Evolutionary conservation across 2,329 filamentous ascomycete genomes (phyloP).

Genomic region (Pseudocercospora vitis): DNA sequence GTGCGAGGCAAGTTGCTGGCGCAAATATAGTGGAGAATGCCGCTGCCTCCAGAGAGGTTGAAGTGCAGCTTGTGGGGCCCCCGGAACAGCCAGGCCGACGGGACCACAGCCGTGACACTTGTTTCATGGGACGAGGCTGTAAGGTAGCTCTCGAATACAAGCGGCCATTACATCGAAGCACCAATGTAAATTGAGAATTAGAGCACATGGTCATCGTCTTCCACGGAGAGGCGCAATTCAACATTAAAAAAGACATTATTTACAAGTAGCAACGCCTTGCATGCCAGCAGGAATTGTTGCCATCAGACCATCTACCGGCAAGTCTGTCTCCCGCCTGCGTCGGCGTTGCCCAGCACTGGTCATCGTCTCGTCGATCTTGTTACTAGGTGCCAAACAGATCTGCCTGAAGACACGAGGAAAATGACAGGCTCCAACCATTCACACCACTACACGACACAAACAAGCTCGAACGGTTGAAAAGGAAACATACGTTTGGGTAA

Average conservation of each 20-base stretch:
- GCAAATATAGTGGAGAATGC: conserved; percentile 10
- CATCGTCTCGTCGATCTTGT: conserved; percentile 15
- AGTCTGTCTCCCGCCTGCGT: conserved; percentile 12
- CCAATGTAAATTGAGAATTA: not conserved
- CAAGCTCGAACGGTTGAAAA: conserved; percentile 19
- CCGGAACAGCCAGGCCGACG: conserved; percentile 3
- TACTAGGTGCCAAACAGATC: conserved; percentile 23
- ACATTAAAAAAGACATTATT: conserved; percentile 35
- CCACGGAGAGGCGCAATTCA: conserved; percentile 21
- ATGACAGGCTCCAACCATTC: conserved; percentile 13
- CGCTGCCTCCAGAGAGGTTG: conserved; percentile 9
- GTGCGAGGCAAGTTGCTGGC: too few relatives aligned
- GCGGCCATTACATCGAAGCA: too few relatives aligned
- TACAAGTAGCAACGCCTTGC: conserved; percentile 23
- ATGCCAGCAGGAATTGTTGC: conserved; percentile 7
- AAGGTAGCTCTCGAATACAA: too few relatives aligned
- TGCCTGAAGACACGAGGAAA: conserved; percentile 17
- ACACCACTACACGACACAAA: conserved; percentile 14
- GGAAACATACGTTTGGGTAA: conserved; percentile 20
- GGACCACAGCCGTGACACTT: too few relatives aligned
- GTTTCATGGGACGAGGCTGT: too few relatives aligned
- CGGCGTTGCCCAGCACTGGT: conserved; percentile 12
- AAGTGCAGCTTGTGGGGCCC: conserved; percentile 2
- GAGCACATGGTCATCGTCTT: not conserved
- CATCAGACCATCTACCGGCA: conserved; percentile 18